Percentiles rank a stretch among this genome's conserved stretches.
phyloP scores from a whole-genome alignment of 345 rosid species.

The Barbarea vulgaris region DNA sequence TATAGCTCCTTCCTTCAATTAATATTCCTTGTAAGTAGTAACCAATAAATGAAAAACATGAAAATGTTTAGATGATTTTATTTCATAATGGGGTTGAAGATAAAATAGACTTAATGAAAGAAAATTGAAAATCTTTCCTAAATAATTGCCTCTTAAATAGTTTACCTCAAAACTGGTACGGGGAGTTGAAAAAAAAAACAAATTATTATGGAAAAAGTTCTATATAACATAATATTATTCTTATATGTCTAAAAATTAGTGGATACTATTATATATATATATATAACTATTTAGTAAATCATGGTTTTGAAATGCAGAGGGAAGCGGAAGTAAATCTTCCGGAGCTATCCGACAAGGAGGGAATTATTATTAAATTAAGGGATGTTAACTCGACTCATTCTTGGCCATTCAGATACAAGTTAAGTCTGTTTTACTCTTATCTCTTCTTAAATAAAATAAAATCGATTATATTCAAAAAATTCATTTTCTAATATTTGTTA shows the following conservation, averaged over 20 bases:
- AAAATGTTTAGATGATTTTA: background rate
- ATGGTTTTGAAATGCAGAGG: conserved; percentile 47
- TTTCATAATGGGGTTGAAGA: background rate
- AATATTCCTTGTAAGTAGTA: background rate
- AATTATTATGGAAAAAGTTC: background rate
- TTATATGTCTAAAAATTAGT: background rate
- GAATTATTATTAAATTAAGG: conserved; percentile 53
- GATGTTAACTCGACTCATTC: conserved; percentile 47
- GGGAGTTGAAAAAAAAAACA: background rate
- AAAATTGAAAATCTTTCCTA: conserved; percentile 9
- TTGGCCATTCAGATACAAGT: conserved; percentile 78
- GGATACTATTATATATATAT: background rate
- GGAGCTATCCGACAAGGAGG: conserved; percentile 57
- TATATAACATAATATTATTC: background rate
- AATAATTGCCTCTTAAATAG: background rate
- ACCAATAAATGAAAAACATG: background rate
- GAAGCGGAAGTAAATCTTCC: conserved; percentile 83
- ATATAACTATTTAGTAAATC: background rate
- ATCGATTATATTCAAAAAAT: background rate
- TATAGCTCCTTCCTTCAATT: background rate
- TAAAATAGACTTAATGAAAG: background rate
- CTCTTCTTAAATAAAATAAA: background rate
- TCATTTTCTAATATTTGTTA: background rate
- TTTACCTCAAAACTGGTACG: background rate
- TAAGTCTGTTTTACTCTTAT: conserved; percentile 29